A percentile compares a stretch with the other conserved stretches of the same genome.
Evolutionary conservation across 768 basidiomycete species (phyloP).

Genomic region (Boletus sp.): DNA sequence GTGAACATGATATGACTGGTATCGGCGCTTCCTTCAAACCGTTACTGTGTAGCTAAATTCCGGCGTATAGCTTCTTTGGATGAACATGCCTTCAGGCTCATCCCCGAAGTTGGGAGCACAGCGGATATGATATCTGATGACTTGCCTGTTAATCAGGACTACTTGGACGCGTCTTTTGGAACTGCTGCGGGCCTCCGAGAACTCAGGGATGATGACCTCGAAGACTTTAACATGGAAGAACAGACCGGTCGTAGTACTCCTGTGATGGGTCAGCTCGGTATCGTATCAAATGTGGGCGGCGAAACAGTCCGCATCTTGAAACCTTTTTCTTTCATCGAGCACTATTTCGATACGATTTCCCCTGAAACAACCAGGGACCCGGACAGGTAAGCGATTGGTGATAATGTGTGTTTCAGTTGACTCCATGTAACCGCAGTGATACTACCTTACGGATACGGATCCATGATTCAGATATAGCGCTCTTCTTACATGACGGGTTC

Average conservation of each 20-base stretch:
- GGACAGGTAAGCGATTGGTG: constrained; percentile 40
- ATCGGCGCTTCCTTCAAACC: background rate
- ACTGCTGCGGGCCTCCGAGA: constrained; percentile 73
- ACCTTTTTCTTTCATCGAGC: constrained; percentile 63
- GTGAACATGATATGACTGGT: constrained; percentile 29
- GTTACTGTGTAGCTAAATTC: constrained; percentile 1
- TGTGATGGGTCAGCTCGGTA: constrained; percentile 32
- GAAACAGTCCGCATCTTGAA: constrained; percentile 83
- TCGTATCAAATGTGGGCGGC: constrained; percentile 66
- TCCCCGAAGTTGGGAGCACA: constrained; percentile 73
- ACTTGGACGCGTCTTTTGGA: constrained; percentile 80
- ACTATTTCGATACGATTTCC: constrained; percentile 66
- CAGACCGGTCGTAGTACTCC: constrained; percentile 13
- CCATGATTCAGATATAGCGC: constrained; percentile 55
- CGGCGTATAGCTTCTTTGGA: constrained; percentile 63
- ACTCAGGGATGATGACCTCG: constrained; percentile 67
- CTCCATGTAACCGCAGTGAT: constrained; percentile 38
- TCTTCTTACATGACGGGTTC: constrained; percentile 89
- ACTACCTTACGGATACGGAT: constrained; percentile 53
- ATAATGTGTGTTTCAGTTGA: constrained; percentile 5
- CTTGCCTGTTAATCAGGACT: constrained; percentile 84
- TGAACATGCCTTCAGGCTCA: constrained; percentile 70
- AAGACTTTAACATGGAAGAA: constrained; percentile 52
- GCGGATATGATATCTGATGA: constrained; percentile 92
- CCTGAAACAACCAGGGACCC: constrained; percentile 48